A percentile compares a stretch with the other conserved stretches of the same genome.
Evolutionary conservation across 768 basidiomycete species (phyloP).

Genomic region (Tulasnella sp.): DNA sequence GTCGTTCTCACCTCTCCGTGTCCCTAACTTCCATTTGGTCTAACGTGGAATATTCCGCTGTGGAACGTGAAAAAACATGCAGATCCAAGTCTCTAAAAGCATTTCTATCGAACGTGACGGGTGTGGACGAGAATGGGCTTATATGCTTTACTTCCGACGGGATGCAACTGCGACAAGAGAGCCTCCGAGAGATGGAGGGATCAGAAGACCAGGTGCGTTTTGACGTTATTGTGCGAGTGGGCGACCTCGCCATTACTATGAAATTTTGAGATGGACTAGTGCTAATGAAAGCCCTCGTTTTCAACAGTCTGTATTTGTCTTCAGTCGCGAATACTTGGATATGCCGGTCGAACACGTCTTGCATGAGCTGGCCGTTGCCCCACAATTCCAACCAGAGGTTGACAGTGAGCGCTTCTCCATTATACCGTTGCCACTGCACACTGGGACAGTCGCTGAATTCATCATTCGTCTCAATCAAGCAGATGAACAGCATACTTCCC

Average conservation of each 20-base stretch:
- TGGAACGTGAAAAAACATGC: neutral
- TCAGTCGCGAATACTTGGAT: constrained; percentile 72
- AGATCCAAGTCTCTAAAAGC: constrained; percentile 36
- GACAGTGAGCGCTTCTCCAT: constrained; percentile 51
- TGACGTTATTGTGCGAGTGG: neutral
- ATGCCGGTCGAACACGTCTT: constrained; percentile 55
- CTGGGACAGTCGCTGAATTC: neutral
- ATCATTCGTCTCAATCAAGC: neutral
- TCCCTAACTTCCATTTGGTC: neutral
- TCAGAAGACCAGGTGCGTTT: constrained; percentile 57
- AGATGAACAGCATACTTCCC: neutral
- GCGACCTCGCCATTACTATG: neutral
- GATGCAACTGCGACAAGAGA: constrained; percentile 54
- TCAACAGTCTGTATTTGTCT: constrained; percentile 60
- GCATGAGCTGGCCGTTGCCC: constrained; percentile 46
- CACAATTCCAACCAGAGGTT: constrained; percentile 55
- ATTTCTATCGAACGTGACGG: constrained; percentile 61
- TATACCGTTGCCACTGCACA: neutral
- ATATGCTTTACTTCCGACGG: constrained; percentile 76
- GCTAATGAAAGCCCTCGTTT: neutral
- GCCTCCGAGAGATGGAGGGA: constrained; percentile 65
- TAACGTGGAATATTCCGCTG: constrained; percentile 2
- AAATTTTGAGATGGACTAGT: neutral
- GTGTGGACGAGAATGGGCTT: constrained; percentile 54
- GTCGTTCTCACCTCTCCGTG: neutral